A percentile compares a stretch with the other conserved stretches of the same genome.
These are phyloP conservation scores for Alternaria longipes DNA, from an alignment of 2,329 filamentous ascomycete species.

Conservation along the genomic window DNA sequence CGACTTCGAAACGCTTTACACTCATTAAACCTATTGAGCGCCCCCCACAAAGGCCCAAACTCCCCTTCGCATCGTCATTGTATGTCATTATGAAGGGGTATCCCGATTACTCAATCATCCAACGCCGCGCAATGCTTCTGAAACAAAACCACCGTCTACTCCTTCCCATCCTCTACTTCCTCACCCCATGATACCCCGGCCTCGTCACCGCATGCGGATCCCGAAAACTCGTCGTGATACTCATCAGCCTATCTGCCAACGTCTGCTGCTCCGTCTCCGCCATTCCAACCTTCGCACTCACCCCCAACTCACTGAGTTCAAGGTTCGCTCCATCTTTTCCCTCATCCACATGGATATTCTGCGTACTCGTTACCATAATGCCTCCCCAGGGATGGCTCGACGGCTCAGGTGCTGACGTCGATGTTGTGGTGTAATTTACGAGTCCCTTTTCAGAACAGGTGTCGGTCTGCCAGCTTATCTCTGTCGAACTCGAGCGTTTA, in stretches of 20 bases:
- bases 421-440: constrained; percentile 21
- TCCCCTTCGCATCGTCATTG: neutral
- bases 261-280: constrained; percentile 54
- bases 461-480: constrained; percentile 33
- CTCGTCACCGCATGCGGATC: constrained; percentile 31
- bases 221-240: constrained; percentile 43
- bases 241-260: constrained; percentile 50
- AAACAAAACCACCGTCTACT: neutral
- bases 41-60: neutral
- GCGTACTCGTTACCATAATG: constrained; percentile 52
- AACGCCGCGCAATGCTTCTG: constrained; percentile 6
- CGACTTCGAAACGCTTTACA: neutral
- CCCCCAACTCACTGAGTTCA: constrained; percentile 46
- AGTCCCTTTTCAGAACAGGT: constrained; percentile 45
- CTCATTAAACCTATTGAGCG: neutral
- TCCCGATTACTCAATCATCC: neutral
- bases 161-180: constrained; percentile 14
- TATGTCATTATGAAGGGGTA: constrained; percentile 2
- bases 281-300: constrained; percentile 43
- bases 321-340: constrained; percentile 31
- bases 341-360: constrained; percentile 45
- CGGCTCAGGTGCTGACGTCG: constrained; percentile 6
- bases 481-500: constrained; percentile 18
- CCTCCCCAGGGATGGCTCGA: constrained; percentile 43
- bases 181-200: constrained; percentile 13